phyloP scores from a whole-genome alignment of 169 alveolate species.

The Condylostoma magnum region DNA sequence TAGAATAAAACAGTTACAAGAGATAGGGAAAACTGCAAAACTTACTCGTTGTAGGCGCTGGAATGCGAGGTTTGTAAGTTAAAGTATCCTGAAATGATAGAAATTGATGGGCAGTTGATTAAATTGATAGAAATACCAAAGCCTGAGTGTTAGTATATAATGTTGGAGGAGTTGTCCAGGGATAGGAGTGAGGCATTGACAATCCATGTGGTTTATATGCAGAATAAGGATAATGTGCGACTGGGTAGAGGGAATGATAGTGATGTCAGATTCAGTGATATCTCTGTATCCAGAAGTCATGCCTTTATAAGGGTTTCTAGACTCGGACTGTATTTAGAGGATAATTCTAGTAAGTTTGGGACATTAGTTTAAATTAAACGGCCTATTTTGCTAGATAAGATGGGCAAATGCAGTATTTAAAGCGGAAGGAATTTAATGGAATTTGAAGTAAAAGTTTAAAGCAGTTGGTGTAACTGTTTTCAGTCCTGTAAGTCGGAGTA shows the following conservation, averaged over 20 bases:
- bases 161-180: not conserved
- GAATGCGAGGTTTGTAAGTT: conserved; percentile 42
- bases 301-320: conserved; percentile 13
- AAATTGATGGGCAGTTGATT: not conserved
- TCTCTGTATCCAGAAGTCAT: conserved; percentile 55
- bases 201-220: conserved; percentile 76
- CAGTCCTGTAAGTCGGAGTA: too few species aligned
- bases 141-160: conserved; percentile 14
- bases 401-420: not conserved
- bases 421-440: not conserved
- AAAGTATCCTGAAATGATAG: conserved; percentile 15
- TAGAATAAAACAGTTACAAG: not conserved
- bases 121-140: not conserved
- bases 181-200: conserved; percentile 44
- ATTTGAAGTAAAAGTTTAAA: not conserved
- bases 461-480: too few species aligned
- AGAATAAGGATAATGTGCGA: conserved; percentile 67
- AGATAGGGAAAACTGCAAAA: not conserved
- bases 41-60: conserved; percentile 18
- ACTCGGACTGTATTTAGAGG: not conserved
- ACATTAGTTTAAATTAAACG: conserved; percentile 2
- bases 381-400: not conserved
- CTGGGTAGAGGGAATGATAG: conserved; percentile 58
- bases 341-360: conserved; percentile 33
- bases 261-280: conserved; percentile 40